Conservation (phyloP, 495 filamentous ascomycete species). For the Aspergillus ellipticus region DNA sequence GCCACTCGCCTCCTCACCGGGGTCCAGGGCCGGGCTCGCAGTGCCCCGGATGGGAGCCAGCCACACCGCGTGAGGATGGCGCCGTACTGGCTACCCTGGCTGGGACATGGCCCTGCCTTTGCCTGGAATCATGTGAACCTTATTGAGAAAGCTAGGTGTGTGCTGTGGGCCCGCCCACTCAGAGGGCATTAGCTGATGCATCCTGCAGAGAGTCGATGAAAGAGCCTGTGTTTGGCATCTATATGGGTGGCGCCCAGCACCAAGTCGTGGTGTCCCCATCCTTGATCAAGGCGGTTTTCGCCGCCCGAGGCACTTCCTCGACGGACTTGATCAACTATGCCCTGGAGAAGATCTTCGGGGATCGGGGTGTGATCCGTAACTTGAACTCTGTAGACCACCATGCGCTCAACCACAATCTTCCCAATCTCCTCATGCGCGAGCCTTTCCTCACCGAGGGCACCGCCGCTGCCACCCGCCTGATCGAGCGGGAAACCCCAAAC, state of each 20-base stretch:
- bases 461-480: slow-evolving; percentile 22
- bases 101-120: slow-evolving; percentile 52
- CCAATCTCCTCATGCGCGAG: slow-evolving; percentile 41
- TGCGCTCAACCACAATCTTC: slow-evolving; percentile 32
- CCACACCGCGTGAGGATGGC: slow-evolving; percentile 34
- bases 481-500: slow-evolving; percentile 43
- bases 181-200: slow-evolving; percentile 15
- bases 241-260: slow-evolving; percentile 45
- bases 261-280: slow-evolving; percentile 50
- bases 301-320: slow-evolving; percentile 30
- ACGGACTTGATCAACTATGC: slow-evolving; percentile 36
- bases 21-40: slow-evolving; percentile 27
- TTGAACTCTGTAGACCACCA: slow-evolving; percentile 29
- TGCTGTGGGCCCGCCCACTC: slow-evolving; percentile 10
- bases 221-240: slow-evolving; percentile 51
- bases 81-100: slow-evolving; percentile 58
- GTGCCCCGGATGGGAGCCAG: slow-evolving; percentile 13
- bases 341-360: slow-evolving; percentile 50
- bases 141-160: slow-evolving; percentile 39
- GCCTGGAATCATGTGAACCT: slow-evolving; percentile 42
- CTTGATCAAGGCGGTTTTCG: slow-evolving; percentile 43
- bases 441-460: slow-evolving; percentile 39
- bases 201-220: slow-evolving; percentile 31
- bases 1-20: slow-evolving; percentile 40
- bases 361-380: slow-evolving; percentile 29